phyloP scores from a whole-genome alignment of 2,329 filamentous ascomycete genomes.

The Neurospora sp. region DNA sequence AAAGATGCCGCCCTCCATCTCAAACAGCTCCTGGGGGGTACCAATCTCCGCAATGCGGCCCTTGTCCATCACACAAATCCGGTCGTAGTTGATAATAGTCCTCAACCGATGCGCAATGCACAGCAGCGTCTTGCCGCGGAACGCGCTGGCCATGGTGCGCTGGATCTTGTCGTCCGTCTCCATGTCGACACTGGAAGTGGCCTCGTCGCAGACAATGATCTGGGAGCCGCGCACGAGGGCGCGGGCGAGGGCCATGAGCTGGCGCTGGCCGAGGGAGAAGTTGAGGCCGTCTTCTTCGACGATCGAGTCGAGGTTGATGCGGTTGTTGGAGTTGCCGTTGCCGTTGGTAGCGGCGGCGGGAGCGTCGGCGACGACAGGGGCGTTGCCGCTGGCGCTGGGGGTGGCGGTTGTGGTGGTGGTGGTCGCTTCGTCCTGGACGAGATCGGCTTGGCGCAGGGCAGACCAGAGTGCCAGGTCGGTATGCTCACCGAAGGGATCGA shows the following conservation, averaged over 20 bases:
- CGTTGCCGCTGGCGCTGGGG: conserved; percentile 22
- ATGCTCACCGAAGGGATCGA: conserved; percentile 74
- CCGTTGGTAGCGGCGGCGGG: neutral
- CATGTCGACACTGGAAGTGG: conserved; percentile 86
- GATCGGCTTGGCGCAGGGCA: conserved; percentile 65
- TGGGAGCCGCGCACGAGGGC: conserved; percentile 78
- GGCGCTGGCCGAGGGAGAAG: conserved; percentile 88
- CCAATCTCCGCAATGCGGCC: conserved; percentile 83
- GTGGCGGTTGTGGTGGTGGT: conserved; percentile 20
- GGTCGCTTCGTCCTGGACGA: conserved; percentile 40
- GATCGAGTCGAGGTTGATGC: conserved; percentile 70
- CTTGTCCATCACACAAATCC: conserved; percentile 93
- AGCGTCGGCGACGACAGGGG: conserved; percentile 17
- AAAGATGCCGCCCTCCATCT: conserved; percentile 63
- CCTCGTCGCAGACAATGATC: conserved; percentile 96
- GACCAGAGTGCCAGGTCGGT: conserved; percentile 69
- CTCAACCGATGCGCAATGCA: conserved; percentile 89
- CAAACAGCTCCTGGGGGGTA: conserved; percentile 63
- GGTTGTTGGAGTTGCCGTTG: conserved; percentile 27
- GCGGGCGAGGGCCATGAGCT: conserved; percentile 87
- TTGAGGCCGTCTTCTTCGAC: conserved; percentile 95
- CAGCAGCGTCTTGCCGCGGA: conserved; percentile 76
- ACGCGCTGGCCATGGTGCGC: conserved; percentile 72
- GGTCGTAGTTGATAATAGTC: conserved; percentile 89
- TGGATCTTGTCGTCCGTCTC: conserved; percentile 97